These are phyloP conservation scores for Pontederia crassipes DNA, from an alignment of 176 grass and related monocot species.

Conservation along the genomic window DNA sequence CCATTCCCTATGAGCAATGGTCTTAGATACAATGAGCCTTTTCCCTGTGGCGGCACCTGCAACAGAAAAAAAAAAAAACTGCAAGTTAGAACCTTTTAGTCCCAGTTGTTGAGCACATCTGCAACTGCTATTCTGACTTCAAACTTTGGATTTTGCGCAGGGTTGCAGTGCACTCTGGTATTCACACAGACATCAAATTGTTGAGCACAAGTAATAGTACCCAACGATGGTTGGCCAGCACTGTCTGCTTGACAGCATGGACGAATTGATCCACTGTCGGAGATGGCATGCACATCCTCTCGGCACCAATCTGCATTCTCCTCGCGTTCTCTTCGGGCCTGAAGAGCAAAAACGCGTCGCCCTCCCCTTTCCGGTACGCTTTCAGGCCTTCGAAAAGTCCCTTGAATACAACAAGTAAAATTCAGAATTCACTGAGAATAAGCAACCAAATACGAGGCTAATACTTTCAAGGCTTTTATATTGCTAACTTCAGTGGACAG, in stretches of 20 bases:
- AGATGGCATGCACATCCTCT: slow-evolving; percentile 85
- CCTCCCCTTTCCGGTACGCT: slow-evolving; percentile 48
- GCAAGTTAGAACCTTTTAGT: neutral
- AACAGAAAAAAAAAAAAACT: neutral
- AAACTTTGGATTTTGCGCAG: too few species aligned
- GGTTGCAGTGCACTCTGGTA: too few species aligned
- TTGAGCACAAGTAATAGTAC: slow-evolving; percentile 21
- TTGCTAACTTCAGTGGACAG: too few species aligned
- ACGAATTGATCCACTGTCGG: slow-evolving; percentile 69
- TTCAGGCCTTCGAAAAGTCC: slow-evolving; percentile 90
- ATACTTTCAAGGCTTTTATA: too few species aligned
- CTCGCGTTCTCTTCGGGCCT: slow-evolving; percentile 77
- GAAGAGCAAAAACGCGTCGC: slow-evolving; percentile 69
- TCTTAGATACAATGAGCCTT: slow-evolving; percentile 87
- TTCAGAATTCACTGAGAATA: neutral
- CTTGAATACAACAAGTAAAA: slow-evolving; percentile 18
- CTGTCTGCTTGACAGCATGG: slow-evolving; percentile 69
- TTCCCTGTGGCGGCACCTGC: slow-evolving; percentile 76
- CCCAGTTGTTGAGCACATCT: too few species aligned
- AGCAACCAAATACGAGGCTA: neutral
- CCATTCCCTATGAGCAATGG: slow-evolving; percentile 83
- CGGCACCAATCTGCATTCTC: slow-evolving; percentile 74
- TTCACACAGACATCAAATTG: neutral
- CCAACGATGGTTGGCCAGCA: slow-evolving; percentile 79
- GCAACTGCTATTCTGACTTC: too few species aligned